Base-by-base conservation (phyloP, 129 eudicot genomes). In the Flaveria robusta region DNA sequence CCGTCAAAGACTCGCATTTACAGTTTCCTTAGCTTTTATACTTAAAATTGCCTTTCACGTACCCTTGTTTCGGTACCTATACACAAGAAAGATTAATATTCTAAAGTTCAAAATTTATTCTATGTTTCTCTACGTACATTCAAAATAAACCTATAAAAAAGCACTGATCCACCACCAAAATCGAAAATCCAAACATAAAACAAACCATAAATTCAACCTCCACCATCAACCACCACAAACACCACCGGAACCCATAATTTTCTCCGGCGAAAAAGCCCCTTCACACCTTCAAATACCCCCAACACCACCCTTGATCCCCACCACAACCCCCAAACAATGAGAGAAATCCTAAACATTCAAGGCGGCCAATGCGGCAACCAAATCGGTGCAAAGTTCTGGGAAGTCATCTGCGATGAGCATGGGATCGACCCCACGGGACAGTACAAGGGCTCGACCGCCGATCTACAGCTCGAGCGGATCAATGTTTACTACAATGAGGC, bases 311-410 rank as follows among this genome's bases (percentile, higher is more conserved):
- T 68, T 34, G 43, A 70, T n/a, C 55, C 8, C 47, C 45, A 68
- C 18, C 76, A 55, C 7, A 68, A 34, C 5, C 22, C 11, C 56
- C n/a, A 62, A 4, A 77, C 68, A 76, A 88, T 86, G 91, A 86
- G 96, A 81, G 96, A 89, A n/a, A 89, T 89, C 62, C 76, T 89
- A 0, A 87, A 89, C 86, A 86, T 89, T 31, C 96, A 89, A 89
- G 96, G 91, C 12, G 96, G 96, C 62, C 62, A 89, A 78, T 89
- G 96, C 23, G 96, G 96, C 70, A 89, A 89, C 86, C 95, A 89
- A 63, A 89, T 89, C 41, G 95, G 95, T 18, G 87, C 95, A 68
- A 89, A 89, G 72, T 89, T 89, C 74, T 89, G 91, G 94, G 94
- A 89, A 66, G 94, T 89, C n/a, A 89, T 86, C 27, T 89, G 91